Conservation (phyloP, 1,284 basidiomycete genomes). For the Cutaneotrichosporon sp. region DNA sequence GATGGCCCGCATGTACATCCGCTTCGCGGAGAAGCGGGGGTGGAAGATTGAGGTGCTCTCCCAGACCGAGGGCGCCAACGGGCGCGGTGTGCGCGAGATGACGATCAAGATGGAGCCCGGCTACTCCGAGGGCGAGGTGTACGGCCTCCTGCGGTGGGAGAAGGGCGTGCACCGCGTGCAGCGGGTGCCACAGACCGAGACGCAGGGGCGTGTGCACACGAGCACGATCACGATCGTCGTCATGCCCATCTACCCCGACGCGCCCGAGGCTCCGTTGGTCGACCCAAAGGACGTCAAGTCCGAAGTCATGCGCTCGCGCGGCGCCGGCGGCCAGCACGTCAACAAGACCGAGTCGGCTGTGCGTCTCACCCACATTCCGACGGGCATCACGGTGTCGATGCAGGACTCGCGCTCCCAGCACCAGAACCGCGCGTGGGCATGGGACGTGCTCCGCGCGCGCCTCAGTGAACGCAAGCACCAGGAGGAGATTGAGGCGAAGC, state of each 20-base stretch:
- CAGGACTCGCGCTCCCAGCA: conserved; percentile 98
- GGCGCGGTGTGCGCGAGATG: conserved; percentile 78
- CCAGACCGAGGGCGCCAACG: conserved; percentile 56
- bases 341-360: conserved; percentile 99
- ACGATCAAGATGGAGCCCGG: conserved; percentile 59
- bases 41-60: conserved; percentile 54
- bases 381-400: conserved; percentile 95
- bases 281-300: conserved; percentile 83
- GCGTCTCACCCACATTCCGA: conserved; percentile 89
- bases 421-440: conserved; percentile 84
- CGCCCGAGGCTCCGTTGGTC: conserved; percentile 58
- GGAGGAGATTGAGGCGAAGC: conserved; percentile 68
- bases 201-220: conserved; percentile 84
- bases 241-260: conserved; percentile 60
- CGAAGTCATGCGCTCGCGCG: conserved; percentile 92
- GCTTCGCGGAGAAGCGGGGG: conserved; percentile 61
- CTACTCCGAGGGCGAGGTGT: conserved; percentile 68
- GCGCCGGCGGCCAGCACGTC: conserved; percentile 98
- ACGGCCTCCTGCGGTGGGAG: conserved; percentile 80
- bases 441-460: conserved; percentile 78
- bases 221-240: conserved; percentile 81
- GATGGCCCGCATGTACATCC: conserved; percentile 79
- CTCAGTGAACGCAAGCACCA: conserved; percentile 76
- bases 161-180: conserved; percentile 96
- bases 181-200: conserved; percentile 86